Percentiles rank a stretch among this genome's conserved stretches.
Conservation (phyloP, 768 basidiomycete species). For the Phanerochaete carnosa region DNA sequence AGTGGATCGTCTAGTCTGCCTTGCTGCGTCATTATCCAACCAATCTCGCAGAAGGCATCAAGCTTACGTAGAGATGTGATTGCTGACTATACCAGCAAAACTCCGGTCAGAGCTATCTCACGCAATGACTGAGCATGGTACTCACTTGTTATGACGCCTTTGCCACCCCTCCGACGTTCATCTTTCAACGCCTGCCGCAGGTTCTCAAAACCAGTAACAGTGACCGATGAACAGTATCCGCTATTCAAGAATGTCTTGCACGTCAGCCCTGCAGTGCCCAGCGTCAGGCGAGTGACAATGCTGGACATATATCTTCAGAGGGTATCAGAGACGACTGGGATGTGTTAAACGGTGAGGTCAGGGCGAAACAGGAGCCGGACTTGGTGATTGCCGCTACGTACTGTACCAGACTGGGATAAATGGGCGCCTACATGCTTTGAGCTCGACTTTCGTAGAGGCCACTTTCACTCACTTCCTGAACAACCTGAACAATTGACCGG, state of each 20-base stretch:
- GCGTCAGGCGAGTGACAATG: constrained; percentile 49
- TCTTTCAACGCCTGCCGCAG: constrained; percentile 60
- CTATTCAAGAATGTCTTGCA: constrained; percentile 76
- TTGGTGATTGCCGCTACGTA: no score
- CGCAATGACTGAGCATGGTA: constrained; percentile 3
- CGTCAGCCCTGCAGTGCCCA: constrained; percentile 66
- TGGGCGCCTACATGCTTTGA: no score
- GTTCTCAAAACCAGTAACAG: constrained; percentile 66
- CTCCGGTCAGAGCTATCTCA: background rate
- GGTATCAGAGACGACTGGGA: background rate
- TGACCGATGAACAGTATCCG: constrained; percentile 59
- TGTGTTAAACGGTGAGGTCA: no score
- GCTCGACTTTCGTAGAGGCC: no score
- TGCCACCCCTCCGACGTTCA: constrained; percentile 42
- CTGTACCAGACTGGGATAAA: no score
- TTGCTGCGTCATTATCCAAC: constrained; percentile 2
- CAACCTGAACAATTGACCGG: no score
- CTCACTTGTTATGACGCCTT: constrained; percentile 74
- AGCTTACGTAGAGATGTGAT: constrained; percentile 89
- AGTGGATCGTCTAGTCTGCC: constrained; percentile 78
- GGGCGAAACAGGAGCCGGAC: no score
- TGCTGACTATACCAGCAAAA: constrained; percentile 58
- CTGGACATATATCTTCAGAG: constrained; percentile 29
- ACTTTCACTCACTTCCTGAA: no score
- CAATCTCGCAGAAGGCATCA: background rate